Base-by-base conservation (phyloP, 768 basidiomycete genomes). In the Mrakia gelida region DNA sequence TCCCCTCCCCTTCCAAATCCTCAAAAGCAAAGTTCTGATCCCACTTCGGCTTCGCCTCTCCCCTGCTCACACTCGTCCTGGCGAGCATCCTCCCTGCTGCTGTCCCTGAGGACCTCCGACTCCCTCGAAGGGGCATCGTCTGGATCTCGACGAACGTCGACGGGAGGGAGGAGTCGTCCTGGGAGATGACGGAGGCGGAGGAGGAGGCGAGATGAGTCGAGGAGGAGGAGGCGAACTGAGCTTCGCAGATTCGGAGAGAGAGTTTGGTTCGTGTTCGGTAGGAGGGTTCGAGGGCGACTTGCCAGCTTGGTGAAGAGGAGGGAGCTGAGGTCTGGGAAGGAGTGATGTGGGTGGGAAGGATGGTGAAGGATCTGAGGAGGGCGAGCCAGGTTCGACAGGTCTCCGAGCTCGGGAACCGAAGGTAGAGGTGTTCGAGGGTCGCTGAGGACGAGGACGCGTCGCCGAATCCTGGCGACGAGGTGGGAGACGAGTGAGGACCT, bases 281-380 rank as follows among this genome's bases (percentile, higher is more conserved):
- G 45, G 74, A 68, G 5, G 56, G 52, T 75, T 68, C 54, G 32
- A 71, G 41, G 28, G 62, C 62, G 5, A 41, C 28, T 32, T 71
- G 71, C 16, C 59, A 59, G 8, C 49, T 26, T 15, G 45, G 34
- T 34, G 38, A 10, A 18, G 75, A 56, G 15, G 49, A 52, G 18
- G 49, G 1, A 45, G 45, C 11, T 45, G 45, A 16, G 49, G 49
- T 52, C 43, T 71, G 79, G 82, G 45, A 49, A 23, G 67, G 67
- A 23, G 67, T 70, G 38, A 10, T 41, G 38, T 93, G 92, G 75
- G 91, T 89, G 84, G 94, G 93, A 0, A 92, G 91, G 72, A 88
- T 87, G 18, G 94, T 90, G 83, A 92, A 93, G 4, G 93, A 92
- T 78, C 90, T 89, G 75, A 94, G 86, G 72, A 95, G 88, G 32